Evolutionary conservation across 2,329 filamentous ascomycete genomes (phyloP).

Genomic region (Phyllachora maydis): DNA sequence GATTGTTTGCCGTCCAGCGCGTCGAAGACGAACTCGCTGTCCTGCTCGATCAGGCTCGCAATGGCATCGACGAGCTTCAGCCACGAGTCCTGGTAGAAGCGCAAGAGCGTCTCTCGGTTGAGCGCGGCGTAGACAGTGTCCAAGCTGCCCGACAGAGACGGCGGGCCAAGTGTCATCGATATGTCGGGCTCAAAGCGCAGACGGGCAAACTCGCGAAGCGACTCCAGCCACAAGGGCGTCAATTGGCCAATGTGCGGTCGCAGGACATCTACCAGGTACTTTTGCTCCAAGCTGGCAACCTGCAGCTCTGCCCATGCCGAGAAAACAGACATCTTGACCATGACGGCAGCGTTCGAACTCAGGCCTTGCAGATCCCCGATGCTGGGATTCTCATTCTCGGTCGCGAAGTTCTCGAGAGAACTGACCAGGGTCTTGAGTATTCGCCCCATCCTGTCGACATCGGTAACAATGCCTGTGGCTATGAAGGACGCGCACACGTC

Average conservation of each 20-base stretch:
- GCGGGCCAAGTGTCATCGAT: conserved; percentile 69
- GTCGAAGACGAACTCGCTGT: conserved; percentile 94
- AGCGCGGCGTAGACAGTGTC: conserved; percentile 90
- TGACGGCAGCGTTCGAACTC: conserved; percentile 89
- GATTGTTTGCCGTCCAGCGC: conserved; percentile 77
- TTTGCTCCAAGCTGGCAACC: conserved; percentile 81
- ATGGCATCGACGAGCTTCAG: conserved; percentile 93
- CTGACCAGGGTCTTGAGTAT: conserved; percentile 86
- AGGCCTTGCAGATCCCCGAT: conserved; percentile 88
- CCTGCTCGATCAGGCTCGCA: conserved; percentile 89
- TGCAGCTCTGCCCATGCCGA: conserved; percentile 95
- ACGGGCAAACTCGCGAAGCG: conserved; percentile 79
- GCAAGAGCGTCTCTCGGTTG: conserved; percentile 80
- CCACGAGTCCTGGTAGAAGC: conserved; percentile 96
- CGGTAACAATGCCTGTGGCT: conserved; percentile 88
- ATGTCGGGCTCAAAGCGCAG: conserved; percentile 90
- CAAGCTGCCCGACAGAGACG: conserved; percentile 63
- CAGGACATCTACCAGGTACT: conserved; percentile 72
- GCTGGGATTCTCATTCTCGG: conserved; percentile 57
- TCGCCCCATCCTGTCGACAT: conserved; percentile 95
- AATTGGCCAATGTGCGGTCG: conserved; percentile 77
- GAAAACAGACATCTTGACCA: conserved; percentile 96
- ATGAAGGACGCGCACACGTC: conserved; percentile 98
- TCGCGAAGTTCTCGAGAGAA: conserved; percentile 80
- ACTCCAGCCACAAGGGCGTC: conserved; percentile 86